A percentile compares a stretch with the other conserved stretches of the same genome.
phyloP scores from a whole-genome alignment of 192 early-diverging fungal species.

The Powellomyces hirtus region DNA sequence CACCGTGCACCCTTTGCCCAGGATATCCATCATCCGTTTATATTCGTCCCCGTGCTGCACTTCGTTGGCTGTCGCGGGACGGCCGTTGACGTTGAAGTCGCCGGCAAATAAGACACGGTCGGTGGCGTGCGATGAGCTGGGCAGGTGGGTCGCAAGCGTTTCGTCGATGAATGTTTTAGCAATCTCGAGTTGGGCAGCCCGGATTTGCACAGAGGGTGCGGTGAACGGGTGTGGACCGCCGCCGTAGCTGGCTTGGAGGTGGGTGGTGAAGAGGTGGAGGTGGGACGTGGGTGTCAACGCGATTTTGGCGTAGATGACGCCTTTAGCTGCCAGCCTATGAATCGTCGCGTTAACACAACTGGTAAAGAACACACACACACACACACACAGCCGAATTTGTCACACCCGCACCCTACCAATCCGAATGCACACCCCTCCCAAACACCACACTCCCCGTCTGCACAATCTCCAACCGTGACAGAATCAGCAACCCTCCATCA shows the following conservation, averaged over 20 bases:
- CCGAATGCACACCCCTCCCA: conserved; percentile 64
- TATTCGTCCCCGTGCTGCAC: conserved; percentile 8
- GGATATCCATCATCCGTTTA: background rate
- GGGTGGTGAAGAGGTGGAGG: conserved; percentile 77
- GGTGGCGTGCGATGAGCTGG: conserved; percentile 21
- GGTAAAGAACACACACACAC: too few relatives aligned
- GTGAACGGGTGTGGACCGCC: background rate
- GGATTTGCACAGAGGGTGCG: conserved; percentile 16
- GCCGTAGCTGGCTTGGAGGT: conserved; percentile 59
- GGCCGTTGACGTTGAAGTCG: conserved; percentile 70
- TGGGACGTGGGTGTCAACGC: conserved; percentile 42
- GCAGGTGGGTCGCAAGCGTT: conserved; percentile 55
- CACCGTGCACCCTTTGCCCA: conserved; percentile 2
- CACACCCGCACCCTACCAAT: conserved; percentile 55
- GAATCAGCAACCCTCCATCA: conserved; percentile 77
- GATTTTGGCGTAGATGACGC: conserved; percentile 75
- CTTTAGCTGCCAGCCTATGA: conserved; percentile 67
- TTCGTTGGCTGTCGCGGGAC: background rate
- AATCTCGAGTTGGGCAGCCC: conserved; percentile 57
- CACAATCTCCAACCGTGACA: conserved; percentile 70
- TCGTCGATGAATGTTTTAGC: background rate
- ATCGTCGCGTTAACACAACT: too few relatives aligned
- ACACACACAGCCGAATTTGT: too few relatives aligned
- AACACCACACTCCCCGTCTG: conserved; percentile 57
- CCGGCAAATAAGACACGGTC: conserved; percentile 65